Evolutionary conservation across 129 eudicot species (phyloP), one percentile per base, ranked within the genome.

Genomic region (Flaveria trinervia): DNA sequence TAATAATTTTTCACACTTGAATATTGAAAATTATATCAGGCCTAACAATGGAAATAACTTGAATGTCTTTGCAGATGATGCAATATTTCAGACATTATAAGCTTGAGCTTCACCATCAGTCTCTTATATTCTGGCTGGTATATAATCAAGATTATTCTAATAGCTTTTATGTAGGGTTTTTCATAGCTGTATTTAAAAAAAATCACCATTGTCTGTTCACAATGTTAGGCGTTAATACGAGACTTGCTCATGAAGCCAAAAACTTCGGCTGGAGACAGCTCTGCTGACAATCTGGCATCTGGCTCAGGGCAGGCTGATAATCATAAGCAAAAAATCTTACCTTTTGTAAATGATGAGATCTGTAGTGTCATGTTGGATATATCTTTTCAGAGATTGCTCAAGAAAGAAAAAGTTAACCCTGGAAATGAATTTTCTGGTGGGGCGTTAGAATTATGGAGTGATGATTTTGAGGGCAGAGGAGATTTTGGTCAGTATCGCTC

Each of bases 111-210:
- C 97, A 94, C 83, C 86, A 83, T 65, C 96, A 91, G 52, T 87
- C 99, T 79, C 89, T 94, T 33, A 70, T 81, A 59, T 94, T 94
- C 85, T 91, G 97, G 97, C 93, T 94, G 99, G 97, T 93, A 87
- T 56, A 75, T 50, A 7, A 59, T 60, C 36, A 62, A 72, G 12
- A 15, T 77, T 61, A 44, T 81, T n/a, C 54, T 55, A 64, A 67
- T 62, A 66, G 43, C 10, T 72, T 71, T 44, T 46, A 55, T 71
- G 65, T 52, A 68, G 43, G 65, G 68, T 69, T 83, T 45, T 60
- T 17, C 22, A 39, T 85, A 74, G 49, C 15, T 71, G 66, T 60
- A 67, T 69, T 66, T 59, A 44, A 44, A 16, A 68, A 67, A 41
- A 62, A 54, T 36, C 77, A 73, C 72, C 48, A 54, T 57, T 36